Conservation (phyloP, 129 eudicot species). For the Artemisia annua region DNA sequence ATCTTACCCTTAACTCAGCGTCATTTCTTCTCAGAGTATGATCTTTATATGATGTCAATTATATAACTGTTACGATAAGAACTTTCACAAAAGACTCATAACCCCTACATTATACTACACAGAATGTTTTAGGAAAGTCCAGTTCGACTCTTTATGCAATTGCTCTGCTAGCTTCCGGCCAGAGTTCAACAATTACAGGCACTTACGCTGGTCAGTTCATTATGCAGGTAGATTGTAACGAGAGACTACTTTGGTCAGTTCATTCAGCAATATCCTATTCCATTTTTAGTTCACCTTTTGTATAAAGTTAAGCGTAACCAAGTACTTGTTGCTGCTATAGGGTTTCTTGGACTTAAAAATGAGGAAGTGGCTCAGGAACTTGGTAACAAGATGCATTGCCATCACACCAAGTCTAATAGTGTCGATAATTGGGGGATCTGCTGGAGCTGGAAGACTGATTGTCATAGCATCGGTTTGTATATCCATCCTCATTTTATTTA, state of each 20-base stretch:
- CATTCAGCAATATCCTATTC: not conserved
- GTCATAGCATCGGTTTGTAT: constrained; percentile 67
- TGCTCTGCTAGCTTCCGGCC: constrained; percentile 88
- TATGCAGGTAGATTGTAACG: constrained; percentile 62
- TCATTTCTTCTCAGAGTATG: constrained; percentile 50
- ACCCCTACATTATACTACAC: not conserved
- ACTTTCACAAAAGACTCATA: constrained; percentile 6
- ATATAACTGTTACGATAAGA: not conserved
- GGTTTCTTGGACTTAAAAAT: constrained; percentile 75
- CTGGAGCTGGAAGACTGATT: constrained; percentile 71
- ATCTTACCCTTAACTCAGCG: constrained; percentile 55
- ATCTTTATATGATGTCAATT: not conserved
- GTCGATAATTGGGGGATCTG: constrained; percentile 67
- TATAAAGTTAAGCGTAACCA: not conserved
- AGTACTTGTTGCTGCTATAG: constrained; percentile 23
- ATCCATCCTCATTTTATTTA: not conserved
- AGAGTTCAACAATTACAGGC: constrained; percentile 92
- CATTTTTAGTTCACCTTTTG: not conserved
- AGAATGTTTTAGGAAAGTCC: constrained; percentile 53
- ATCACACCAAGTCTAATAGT: constrained; percentile 73
- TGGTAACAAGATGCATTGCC: constrained; percentile 68
- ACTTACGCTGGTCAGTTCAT: constrained; percentile 92
- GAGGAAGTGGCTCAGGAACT: constrained; percentile 69
- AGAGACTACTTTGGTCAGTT: not conserved
- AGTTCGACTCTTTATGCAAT: constrained; percentile 69